Evolutionary conservation across 176 grass and related monocot species (phyloP), one percentile per base, ranked within the genome.

Genomic region (Musa troglodytarum): DNA sequence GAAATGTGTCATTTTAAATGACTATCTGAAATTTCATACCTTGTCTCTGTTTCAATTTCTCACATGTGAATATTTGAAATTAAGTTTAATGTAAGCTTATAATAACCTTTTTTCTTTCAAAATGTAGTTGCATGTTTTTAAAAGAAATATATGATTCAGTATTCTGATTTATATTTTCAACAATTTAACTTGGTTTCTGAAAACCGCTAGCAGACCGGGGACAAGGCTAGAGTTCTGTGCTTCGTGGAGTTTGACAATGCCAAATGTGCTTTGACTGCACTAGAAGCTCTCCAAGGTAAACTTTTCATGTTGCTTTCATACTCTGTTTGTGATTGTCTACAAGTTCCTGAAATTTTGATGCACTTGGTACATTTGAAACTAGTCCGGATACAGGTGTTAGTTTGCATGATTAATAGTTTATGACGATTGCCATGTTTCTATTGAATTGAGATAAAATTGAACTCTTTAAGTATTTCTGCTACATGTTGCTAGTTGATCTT

Each of bases 221-320:
- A 96, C 50, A 96, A 88, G 77, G 89, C 82, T 50, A 81, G 89
- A 84, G 89, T 89, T 53, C 53, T 96, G 56, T 96, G 92, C 70
- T 96, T 92, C 82, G 92, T 96, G 83, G 89, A 96, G 83, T 96
- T 96, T 56, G 76, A 54, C 9, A 71, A 96, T 65, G 77, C 78
- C 72, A 84, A 90, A 55, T 81, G 13, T 67, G 87, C 92, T 75
- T 21, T 63, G 24, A 69, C 50, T 53, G 85, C 93, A 19, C 76
- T 92, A 71, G 8, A 80, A 52, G 76, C 77, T 54, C 83, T 92
- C 24, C 87, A 86, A 90, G 93, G 93, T 96, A 77, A 43, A 29
- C 58, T 76, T 50, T 79, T 81, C 61, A 71, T n/a, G 19, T 10
- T 53, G 1, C 17, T 71, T 12, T 20, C 69, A 72, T 24, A 16